Conservation (phyloP, 2,329 filamentous ascomycete genomes). For the Didymellaceae sp. region DNA sequence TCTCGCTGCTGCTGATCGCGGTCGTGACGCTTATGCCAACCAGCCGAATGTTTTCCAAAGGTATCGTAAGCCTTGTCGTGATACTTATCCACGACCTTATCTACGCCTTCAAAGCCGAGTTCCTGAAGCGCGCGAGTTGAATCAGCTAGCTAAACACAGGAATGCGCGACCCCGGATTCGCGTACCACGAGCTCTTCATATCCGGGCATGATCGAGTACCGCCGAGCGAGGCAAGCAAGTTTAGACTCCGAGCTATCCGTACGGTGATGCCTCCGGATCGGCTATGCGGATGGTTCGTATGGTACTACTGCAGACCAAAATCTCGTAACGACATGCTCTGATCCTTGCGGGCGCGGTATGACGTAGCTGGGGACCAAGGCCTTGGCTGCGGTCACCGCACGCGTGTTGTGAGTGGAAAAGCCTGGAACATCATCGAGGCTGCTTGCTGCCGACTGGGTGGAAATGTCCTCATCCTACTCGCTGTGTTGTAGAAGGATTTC, state of each 20-base stretch:
- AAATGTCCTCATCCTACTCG: no score
- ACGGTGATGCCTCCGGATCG: slow-evolving; percentile 8
- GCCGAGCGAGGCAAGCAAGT: slow-evolving; percentile 6
- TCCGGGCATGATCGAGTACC: slow-evolving; percentile 26
- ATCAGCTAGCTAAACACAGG: slow-evolving; percentile 20
- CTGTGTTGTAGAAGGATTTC: no score
- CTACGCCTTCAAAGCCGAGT: slow-evolving; percentile 45
- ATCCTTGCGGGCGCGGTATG: slow-evolving; percentile 11
- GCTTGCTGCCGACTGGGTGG: no score
- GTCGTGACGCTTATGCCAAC: slow-evolving; percentile 17
- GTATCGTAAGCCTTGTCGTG: slow-evolving; percentile 36
- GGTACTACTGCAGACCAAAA: slow-evolving; percentile 6
- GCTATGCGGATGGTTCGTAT: slow-evolving; percentile 13
- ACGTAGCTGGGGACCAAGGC: slow-evolving; percentile 14
- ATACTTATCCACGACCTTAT: slow-evolving; percentile 38
- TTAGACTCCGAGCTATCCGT: slow-evolving; percentile 26
- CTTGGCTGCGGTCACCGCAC: slow-evolving; percentile 16
- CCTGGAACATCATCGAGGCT: not conserved
- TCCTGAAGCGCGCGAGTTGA: slow-evolving; percentile 30
- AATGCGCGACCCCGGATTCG: slow-evolving; percentile 11
- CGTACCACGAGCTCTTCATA: slow-evolving; percentile 39
- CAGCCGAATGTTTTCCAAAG: slow-evolving; percentile 21
- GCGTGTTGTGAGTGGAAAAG: slow-evolving; percentile 10
- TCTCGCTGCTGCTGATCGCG: slow-evolving; percentile 8
- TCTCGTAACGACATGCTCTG: not conserved